phyloP scores from a whole-genome alignment of 441 rosid species.

The Adansonia rubrostipa region DNA sequence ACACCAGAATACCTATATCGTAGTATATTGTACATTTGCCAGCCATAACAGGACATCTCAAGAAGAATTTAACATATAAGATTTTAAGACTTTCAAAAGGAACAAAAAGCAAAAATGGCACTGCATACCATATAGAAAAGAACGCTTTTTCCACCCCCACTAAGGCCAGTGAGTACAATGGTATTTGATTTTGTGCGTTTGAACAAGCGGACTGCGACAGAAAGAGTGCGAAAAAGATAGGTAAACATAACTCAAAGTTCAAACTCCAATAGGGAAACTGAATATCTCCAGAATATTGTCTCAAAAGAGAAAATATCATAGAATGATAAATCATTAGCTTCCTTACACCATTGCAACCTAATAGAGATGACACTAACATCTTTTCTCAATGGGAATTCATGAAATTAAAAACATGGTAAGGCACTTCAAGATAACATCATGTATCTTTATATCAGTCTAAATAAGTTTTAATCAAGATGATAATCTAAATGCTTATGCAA shows the following conservation, averaged over 20 bases:
- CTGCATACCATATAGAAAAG: constrained; percentile 78
- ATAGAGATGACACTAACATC: neutral
- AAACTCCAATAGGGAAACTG: neutral
- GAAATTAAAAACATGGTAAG: neutral
- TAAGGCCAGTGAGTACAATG: constrained; percentile 73
- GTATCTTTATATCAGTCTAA: neutral
- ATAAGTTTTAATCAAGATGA: constrained; percentile 14
- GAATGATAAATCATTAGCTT: neutral
- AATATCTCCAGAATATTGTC: constrained; percentile 10
- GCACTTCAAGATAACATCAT: neutral
- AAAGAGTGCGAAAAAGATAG: constrained; percentile 15
- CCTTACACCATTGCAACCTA: constrained; percentile 9
- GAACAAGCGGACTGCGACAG: constrained; percentile 59
- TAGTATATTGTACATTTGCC: neutral
- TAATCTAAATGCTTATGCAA: constrained; percentile 5
- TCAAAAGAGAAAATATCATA: constrained; percentile 3
- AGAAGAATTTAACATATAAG: neutral
- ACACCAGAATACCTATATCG: neutral
- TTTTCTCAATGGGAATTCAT: neutral
- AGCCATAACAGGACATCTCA: constrained; percentile 7
- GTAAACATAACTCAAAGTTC: constrained; percentile 11
- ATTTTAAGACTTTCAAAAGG: neutral
- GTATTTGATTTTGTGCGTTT: constrained; percentile 67
- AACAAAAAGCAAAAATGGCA: constrained; percentile 9
- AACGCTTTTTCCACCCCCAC: constrained; percentile 83